A percentile compares a stretch with the other conserved stretches of the same genome.
Evolutionary conservation across 1,284 basidiomycete genomes (phyloP).

Genomic region (Pascua sp.): DNA sequence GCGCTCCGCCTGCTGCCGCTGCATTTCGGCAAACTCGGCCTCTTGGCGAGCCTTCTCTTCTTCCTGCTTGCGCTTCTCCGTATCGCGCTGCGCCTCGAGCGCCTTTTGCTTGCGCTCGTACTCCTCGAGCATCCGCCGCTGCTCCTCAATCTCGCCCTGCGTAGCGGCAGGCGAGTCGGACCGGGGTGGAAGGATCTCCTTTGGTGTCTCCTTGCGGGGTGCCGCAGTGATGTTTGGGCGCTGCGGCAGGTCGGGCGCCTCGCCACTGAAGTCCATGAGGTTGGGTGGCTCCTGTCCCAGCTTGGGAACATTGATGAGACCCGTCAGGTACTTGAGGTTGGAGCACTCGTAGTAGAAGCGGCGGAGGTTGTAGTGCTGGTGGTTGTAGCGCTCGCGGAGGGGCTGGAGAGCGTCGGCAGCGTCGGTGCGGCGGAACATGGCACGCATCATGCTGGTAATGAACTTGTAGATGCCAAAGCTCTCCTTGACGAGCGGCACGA

Average conservation of each 20-base stretch:
- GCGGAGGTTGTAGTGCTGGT: constrained; percentile 83
- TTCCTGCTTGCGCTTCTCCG: constrained; percentile 72
- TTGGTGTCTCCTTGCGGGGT: constrained; percentile 54
- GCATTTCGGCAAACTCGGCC: constrained; percentile 73
- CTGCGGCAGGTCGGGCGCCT: constrained; percentile 78
- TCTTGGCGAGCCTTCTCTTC: constrained; percentile 79
- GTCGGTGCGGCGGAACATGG: constrained; percentile 88
- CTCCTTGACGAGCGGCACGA: constrained; percentile 93
- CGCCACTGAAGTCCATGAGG: constrained; percentile 59
- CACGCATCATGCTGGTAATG: constrained; percentile 93
- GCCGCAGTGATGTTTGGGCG: constrained; percentile 62
- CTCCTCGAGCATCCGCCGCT: constrained; percentile 90
- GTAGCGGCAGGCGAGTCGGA: constrained; percentile 63
- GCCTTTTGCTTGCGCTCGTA: constrained; percentile 94
- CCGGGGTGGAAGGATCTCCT: constrained; percentile 59
- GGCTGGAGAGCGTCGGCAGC: constrained; percentile 81
- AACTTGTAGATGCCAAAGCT: constrained; percentile 97
- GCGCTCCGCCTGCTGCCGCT: constrained; percentile 63
- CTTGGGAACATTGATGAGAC: constrained; percentile 93
- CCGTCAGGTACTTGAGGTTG: constrained; percentile 91
- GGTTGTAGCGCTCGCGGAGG: constrained; percentile 73
- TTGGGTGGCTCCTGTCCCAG: constrained; percentile 95
- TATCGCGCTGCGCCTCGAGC: constrained; percentile 72
- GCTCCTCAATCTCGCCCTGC: constrained; percentile 78
- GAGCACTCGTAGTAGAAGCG: constrained; percentile 98